Evolutionary conservation across 805 yeast genomes (phyloP).

Genomic region (Suhomyces xylopsoci): DNA sequence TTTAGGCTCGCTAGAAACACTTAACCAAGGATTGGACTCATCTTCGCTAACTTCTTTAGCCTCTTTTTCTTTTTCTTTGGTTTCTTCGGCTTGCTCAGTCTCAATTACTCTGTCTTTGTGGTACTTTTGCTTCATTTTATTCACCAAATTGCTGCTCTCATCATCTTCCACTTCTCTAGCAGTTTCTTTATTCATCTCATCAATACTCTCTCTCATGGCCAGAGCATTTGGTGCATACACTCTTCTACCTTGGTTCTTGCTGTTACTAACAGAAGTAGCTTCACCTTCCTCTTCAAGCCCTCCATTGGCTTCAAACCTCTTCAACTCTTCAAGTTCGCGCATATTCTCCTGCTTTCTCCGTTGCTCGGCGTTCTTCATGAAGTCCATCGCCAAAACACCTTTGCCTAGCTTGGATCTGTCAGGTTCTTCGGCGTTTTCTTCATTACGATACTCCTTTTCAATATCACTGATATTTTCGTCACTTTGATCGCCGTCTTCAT

Average conservation of each 20-base stretch:
- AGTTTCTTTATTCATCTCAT: slow-evolving; percentile 33
- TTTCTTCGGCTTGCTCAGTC: slow-evolving; percentile 12
- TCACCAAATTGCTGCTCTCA: slow-evolving; percentile 44
- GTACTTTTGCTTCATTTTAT: slow-evolving; percentile 31
- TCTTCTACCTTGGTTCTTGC: slow-evolving; percentile 74
- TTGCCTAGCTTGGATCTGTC: slow-evolving; percentile 57
- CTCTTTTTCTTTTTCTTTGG: slow-evolving; percentile 14
- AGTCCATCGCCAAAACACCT: slow-evolving; percentile 92
- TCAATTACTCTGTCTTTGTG: background rate
- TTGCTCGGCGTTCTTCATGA: slow-evolving; percentile 88
- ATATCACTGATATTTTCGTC: slow-evolving; percentile 51
- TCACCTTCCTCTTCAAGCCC: slow-evolving; percentile 36
- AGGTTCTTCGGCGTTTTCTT: slow-evolving; percentile 34
- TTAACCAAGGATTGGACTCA: slow-evolving; percentile 39
- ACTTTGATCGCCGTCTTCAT: slow-evolving; percentile 52
- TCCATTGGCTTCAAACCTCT: slow-evolving; percentile 44
- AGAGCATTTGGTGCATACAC: slow-evolving; percentile 65
- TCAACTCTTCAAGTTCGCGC: slow-evolving; percentile 49
- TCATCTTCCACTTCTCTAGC: slow-evolving; percentile 50
- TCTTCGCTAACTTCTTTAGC: slow-evolving; percentile 10
- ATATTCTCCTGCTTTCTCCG: slow-evolving; percentile 59
- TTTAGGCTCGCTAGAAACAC: slow-evolving; percentile 14
- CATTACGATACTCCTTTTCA: slow-evolving; percentile 37
- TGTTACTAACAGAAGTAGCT: slow-evolving; percentile 44
- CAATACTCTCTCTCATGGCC: slow-evolving; percentile 32